A percentile compares a stretch with the other conserved stretches of the same genome.
phyloP scores from a whole-genome alignment of 345 rosid species.

The Hibiscus mutabilis region DNA sequence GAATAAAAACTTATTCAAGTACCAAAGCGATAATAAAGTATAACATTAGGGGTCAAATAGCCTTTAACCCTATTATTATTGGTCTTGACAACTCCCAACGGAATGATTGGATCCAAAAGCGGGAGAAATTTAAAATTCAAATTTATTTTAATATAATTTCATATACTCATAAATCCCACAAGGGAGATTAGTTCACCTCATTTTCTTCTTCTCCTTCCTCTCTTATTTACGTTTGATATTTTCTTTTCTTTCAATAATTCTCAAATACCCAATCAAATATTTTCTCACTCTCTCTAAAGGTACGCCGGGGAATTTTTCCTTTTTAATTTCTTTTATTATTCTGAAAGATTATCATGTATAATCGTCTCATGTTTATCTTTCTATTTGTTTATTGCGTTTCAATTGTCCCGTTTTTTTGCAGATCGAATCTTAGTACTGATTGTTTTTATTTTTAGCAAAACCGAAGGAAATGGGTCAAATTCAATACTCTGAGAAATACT shows the following conservation, averaged over 20 bases:
- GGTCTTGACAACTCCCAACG: too few species aligned
- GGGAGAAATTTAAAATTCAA: conserved; percentile 28
- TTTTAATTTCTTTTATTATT: neutral
- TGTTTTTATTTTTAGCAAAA: neutral
- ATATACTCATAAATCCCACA: neutral
- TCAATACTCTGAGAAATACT: conserved; percentile 97
- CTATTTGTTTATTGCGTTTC: neutral
- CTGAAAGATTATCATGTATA: neutral
- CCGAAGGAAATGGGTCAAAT: conserved; percentile 74
- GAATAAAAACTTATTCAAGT: too few species aligned
- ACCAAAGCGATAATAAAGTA: too few species aligned
- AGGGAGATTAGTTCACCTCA: neutral
- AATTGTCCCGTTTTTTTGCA: neutral
- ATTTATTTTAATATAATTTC: neutral
- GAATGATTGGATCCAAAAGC: conserved; percentile 14
- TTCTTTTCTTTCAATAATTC: neutral
- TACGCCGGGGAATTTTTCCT: neutral
- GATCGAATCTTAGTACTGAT: neutral
- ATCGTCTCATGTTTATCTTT: neutral
- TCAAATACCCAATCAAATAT: neutral
- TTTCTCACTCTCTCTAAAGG: neutral
- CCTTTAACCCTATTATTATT: too few species aligned
- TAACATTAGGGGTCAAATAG: too few species aligned
- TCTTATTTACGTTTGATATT: neutral
- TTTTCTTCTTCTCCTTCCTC: neutral